Evolutionary conservation across 2,329 filamentous ascomycete genomes (phyloP), one percentile per base, ranked within the genome.

Genomic region (Colletotrichum siamense): DNA sequence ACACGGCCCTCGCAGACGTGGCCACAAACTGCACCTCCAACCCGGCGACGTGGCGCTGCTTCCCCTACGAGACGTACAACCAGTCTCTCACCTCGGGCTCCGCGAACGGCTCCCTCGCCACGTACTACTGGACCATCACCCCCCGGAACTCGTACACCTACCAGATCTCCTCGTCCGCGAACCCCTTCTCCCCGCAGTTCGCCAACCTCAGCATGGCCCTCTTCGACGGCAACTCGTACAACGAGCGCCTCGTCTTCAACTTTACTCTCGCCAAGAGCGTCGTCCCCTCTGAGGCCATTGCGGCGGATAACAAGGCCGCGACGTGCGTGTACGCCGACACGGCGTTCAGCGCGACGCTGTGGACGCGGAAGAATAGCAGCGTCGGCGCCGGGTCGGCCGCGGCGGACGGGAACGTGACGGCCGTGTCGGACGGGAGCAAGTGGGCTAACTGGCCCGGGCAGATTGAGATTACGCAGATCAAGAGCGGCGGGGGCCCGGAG

Each of bases 111-210:
- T 81, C 87, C 6, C 92, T 94, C 67, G 86, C 90, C 0, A 90
- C 88, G 8, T 93, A 94, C 82, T 88, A 90, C 81, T 94, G 92
- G 92, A 86, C 90, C 74, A 92, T 95, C 73, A 82, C 83, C 3
- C 80, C 85, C 6, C 77, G 80, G n/a, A 84, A 86, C 57, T 78
- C 81, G 16, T 81, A 82, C 36, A 82, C 84, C 16, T 92, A 89
- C 82, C 84, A 84, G 61, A 90, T 93, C 77, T 92, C 92, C 7
- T 90, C 90, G 4, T 87, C 86, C 26, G 83, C 87, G 32, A 91
- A 92, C 78, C 88, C 89, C 2, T 91, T 93, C 78, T 86, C 87
- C 34, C 88, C 92, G 6, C 84, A 85, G 5, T 94, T 95, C 84
- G 79, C 84, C 61, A 89, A 92, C 79, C 80, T 87, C 49, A 82